phyloP scores from a whole-genome alignment of 495 filamentous ascomycete species.

The Aspergillus heteromorphus region DNA sequence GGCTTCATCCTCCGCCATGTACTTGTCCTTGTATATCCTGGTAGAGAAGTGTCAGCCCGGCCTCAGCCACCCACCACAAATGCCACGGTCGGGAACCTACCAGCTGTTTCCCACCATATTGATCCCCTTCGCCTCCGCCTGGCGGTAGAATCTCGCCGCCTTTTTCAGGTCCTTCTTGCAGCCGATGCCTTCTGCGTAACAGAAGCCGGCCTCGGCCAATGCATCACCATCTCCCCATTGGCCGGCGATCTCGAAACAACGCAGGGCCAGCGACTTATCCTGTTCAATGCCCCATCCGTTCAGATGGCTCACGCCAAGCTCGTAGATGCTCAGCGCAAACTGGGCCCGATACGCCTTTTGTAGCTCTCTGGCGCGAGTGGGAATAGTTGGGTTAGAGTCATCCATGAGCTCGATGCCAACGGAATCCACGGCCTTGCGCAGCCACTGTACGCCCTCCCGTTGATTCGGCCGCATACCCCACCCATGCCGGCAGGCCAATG shows the following conservation, averaged over 20 bases:
- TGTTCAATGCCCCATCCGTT: constrained; percentile 97
- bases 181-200: constrained; percentile 77
- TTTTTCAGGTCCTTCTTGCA: constrained; percentile 96
- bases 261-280: constrained; percentile 79
- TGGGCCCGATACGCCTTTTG: constrained; percentile 79
- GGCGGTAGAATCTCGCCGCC: constrained; percentile 82
- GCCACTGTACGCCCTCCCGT: constrained; percentile 82
- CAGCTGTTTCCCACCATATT: constrained; percentile 98
- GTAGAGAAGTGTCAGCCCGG: constrained; percentile 7
- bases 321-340: constrained; percentile 91
- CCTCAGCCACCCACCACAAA: not conserved
- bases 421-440: constrained; percentile 82
- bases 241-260: constrained; percentile 94
- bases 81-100: constrained; percentile 48
- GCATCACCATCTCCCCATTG: constrained; percentile 97
- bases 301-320: constrained; percentile 93
- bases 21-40: constrained; percentile 94
- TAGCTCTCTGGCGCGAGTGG: constrained; percentile 57
- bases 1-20: constrained; percentile 71
- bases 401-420: constrained; percentile 76
- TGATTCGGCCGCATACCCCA: constrained; percentile 96
- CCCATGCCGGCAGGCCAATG: constrained; percentile 91
- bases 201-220: constrained; percentile 80
- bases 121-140: constrained; percentile 87
- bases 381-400: constrained; percentile 61